Evolutionary conservation across 2,329 filamentous ascomycete genomes (phyloP).

Genomic region (Botryotinia globosa): DNA sequence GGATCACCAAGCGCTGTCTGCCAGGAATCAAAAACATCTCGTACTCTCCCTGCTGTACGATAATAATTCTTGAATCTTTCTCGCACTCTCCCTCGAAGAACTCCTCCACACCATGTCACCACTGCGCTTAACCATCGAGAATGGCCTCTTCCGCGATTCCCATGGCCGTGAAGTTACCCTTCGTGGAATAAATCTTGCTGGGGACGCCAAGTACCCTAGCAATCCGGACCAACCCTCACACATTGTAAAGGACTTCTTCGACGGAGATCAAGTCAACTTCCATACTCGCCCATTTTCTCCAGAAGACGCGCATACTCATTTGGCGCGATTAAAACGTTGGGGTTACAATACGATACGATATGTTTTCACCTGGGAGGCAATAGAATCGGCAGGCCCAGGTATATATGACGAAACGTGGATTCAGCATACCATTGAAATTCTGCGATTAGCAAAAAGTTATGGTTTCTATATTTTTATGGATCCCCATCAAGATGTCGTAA

Average conservation of each 20-base stretch:
- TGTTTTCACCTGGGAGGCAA: constrained; percentile 98
- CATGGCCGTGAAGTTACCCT: constrained; percentile 82
- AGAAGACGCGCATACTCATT: constrained; percentile 81
- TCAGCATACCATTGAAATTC: constrained; percentile 79
- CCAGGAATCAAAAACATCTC: neutral
- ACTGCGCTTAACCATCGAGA: constrained; percentile 78
- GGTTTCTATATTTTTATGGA: constrained; percentile 98
- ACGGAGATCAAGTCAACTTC: constrained; percentile 89
- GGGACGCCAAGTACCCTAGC: constrained; percentile 85
- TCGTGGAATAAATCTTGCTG: constrained; percentile 90
- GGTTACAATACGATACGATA: constrained; percentile 97
- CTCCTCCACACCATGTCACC: constrained; percentile 57
- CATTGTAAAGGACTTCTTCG: constrained; percentile 75
- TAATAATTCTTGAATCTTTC: neutral
- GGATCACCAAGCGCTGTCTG: neutral
- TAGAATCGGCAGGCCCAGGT: constrained; percentile 87
- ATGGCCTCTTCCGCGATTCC: constrained; percentile 77
- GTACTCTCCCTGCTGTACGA: neutral
- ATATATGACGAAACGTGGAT: constrained; percentile 94
- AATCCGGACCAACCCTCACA: constrained; percentile 80
- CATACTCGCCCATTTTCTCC: constrained; percentile 79
- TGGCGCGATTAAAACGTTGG: constrained; percentile 78
- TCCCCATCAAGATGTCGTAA: constrained; percentile 92
- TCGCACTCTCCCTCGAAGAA: neutral
- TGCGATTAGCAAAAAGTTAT: constrained; percentile 82